These are phyloP conservation scores for Cryptosporidium bovis DNA, from an alignment of 169 alveolate genomes.

Conservation along the genomic window DNA sequence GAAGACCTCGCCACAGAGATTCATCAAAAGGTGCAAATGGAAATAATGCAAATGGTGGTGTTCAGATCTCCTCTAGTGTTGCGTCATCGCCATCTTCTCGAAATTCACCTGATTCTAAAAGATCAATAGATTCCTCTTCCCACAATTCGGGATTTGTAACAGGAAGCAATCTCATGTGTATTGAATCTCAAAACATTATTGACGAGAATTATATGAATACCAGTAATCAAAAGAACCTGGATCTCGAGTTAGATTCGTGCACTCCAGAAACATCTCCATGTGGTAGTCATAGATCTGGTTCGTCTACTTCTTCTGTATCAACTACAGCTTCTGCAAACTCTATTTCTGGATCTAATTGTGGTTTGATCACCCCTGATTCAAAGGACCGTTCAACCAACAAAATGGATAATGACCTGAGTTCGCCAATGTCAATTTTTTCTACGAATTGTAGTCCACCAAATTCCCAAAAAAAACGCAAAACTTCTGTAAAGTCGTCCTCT, in stretches of 20 bases:
- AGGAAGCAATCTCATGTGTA: background rate
- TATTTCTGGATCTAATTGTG: too few species aligned
- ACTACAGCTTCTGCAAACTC: slow-evolving; percentile 23
- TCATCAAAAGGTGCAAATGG: slow-evolving; percentile 35
- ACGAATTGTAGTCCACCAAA: slow-evolving; percentile 35
- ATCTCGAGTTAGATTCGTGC: slow-evolving; percentile 17
- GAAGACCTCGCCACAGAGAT: slow-evolving; percentile 71
- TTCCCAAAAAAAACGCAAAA: slow-evolving; percentile 56
- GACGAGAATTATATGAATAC: slow-evolving; percentile 15
- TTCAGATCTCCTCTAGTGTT: background rate
- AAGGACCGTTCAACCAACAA: background rate
- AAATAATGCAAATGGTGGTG: background rate
- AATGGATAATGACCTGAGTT: slow-evolving; percentile 25
- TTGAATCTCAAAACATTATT: background rate
- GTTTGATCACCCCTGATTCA: too few species aligned
- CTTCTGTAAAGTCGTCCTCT: slow-evolving; percentile 17
- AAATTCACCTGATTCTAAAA: slow-evolving; percentile 11
- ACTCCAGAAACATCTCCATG: slow-evolving; percentile 70
- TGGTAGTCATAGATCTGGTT: slow-evolving; percentile 29
- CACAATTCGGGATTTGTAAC: background rate
- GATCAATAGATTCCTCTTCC: slow-evolving; percentile 11
- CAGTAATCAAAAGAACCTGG: slow-evolving; percentile 1
- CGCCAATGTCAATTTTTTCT: slow-evolving; percentile 64
- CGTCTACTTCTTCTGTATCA: slow-evolving; percentile 9
- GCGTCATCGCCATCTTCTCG: background rate